Evolutionary conservation across 257 asterid species (phyloP).

Genomic region (Petunia secreta): DNA sequence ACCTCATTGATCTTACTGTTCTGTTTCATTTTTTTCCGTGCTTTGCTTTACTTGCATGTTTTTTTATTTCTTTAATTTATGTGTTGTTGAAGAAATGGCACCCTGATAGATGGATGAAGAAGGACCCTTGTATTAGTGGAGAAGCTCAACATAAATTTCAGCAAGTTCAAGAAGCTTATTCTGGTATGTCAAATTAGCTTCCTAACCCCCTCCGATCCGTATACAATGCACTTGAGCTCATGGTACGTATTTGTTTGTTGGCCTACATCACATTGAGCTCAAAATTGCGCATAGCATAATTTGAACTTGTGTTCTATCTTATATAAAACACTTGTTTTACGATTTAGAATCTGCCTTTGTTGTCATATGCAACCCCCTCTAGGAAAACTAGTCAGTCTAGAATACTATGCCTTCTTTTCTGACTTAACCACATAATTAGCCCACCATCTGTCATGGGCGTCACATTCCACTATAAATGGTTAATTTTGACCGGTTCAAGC

Average conservation of each 20-base stretch:
- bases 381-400: too few relatives aligned
- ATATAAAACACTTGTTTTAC: neutral
- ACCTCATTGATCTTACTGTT: too few relatives aligned
- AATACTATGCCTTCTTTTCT: too few relatives aligned
- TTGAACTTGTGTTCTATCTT: neutral
- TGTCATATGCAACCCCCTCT: too few relatives aligned
- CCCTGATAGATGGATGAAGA: slow-evolving; percentile 49
- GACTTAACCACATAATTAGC: too few relatives aligned
- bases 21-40: too few relatives aligned
- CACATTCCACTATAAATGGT: too few relatives aligned
- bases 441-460: too few relatives aligned
- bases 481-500: too few relatives aligned
- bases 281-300: neutral
- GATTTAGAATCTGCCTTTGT: neutral
- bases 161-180: slow-evolving; percentile 57
- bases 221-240: neutral
- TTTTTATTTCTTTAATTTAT: neutral
- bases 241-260: neutral
- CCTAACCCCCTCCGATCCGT: neutral
- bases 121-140: slow-evolving; percentile 32
- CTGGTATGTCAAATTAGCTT: slow-evolving; percentile 31
- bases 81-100: slow-evolving; percentile 49
- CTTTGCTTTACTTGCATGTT: neutral
- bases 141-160: slow-evolving; percentile 49
- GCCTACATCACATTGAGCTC: neutral